Conservation (phyloP, 495 filamentous ascomycete species). For the Trichoderma erinaceum region DNA sequence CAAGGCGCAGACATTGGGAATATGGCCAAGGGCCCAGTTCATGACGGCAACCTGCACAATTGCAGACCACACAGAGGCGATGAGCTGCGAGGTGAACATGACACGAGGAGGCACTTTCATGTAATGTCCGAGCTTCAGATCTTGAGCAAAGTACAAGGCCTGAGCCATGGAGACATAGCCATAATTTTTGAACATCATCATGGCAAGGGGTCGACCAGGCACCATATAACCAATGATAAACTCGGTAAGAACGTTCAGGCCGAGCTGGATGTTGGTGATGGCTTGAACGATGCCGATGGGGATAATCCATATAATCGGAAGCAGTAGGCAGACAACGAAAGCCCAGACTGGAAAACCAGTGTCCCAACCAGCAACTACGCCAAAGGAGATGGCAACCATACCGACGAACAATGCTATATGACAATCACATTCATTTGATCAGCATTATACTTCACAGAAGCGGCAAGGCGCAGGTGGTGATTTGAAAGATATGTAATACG, state of each 20-base stretch:
- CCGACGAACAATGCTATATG: constrained; percentile 21
- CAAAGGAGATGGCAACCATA: constrained; percentile 46
- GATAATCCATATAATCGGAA: constrained; percentile 48
- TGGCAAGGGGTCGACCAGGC: constrained; percentile 57
- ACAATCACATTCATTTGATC: not conserved
- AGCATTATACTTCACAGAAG: not conserved
- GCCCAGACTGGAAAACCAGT: constrained; percentile 62
- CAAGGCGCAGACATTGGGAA: constrained; percentile 53
- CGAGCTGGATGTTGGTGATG: constrained; percentile 60
- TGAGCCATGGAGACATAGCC: constrained; percentile 56
- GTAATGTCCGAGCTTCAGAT: constrained; percentile 61
- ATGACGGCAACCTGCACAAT: constrained; percentile 62
- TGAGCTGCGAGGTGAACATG: constrained; percentile 60
- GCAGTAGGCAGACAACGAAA: constrained; percentile 53
- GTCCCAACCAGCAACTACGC: constrained; percentile 55
- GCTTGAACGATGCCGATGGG: constrained; percentile 57
- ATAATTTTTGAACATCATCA: constrained; percentile 71
- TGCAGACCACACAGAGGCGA: constrained; percentile 57
- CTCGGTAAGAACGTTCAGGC: constrained; percentile 62
- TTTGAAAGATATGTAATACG: constrained; percentile 20
- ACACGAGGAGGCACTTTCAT: constrained; percentile 62
- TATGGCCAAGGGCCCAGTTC: constrained; percentile 57
- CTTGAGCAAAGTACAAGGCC: constrained; percentile 32
- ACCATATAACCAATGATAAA: constrained; percentile 66
- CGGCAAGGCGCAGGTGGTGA: constrained; percentile 11